Conservation (phyloP, 306 rosid genomes). For the Oemleria cerasiformis region DNA sequence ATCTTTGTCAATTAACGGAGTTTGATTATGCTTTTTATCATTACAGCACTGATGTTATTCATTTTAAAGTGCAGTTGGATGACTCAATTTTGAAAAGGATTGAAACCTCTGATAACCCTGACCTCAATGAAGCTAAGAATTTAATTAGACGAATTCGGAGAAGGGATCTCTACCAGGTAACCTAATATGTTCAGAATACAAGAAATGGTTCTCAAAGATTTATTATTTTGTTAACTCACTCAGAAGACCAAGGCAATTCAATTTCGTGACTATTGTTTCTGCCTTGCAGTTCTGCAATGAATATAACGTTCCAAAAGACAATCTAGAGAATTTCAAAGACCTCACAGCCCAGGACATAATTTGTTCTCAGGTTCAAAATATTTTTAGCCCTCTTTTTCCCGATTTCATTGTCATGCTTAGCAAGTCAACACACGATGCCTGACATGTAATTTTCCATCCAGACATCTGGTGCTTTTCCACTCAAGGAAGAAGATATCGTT, state of each 20-base stretch:
- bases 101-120: slow-evolving; percentile 51
- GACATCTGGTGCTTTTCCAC: slow-evolving; percentile 58
- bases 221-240: background rate
- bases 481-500: slow-evolving; percentile 74
- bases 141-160: slow-evolving; percentile 74
- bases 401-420: background rate
- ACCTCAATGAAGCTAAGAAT: slow-evolving; percentile 67
- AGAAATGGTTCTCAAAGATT: background rate
- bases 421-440: background rate
- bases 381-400: background rate
- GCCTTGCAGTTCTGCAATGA: slow-evolving; percentile 75
- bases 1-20: slow-evolving; percentile 18
- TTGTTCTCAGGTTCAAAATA: slow-evolving; percentile 74
- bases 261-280: slow-evolving; percentile 9
- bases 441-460: slow-evolving; percentile 27
- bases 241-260: background rate
- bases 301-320: slow-evolving; percentile 75
- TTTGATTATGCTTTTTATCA: background rate
- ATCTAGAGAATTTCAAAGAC: slow-evolving; percentile 56
- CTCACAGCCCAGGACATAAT: slow-evolving; percentile 83
- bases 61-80: slow-evolving; percentile 66
- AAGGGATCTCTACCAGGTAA: slow-evolving; percentile 82
- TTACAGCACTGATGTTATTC: background rate
- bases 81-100: slow-evolving; percentile 70
- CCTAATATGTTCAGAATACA: background rate